These are phyloP conservation scores for Centrapalus pauciflorus DNA, from an alignment of 129 eudicot species.

Conservation along the genomic window DNA sequence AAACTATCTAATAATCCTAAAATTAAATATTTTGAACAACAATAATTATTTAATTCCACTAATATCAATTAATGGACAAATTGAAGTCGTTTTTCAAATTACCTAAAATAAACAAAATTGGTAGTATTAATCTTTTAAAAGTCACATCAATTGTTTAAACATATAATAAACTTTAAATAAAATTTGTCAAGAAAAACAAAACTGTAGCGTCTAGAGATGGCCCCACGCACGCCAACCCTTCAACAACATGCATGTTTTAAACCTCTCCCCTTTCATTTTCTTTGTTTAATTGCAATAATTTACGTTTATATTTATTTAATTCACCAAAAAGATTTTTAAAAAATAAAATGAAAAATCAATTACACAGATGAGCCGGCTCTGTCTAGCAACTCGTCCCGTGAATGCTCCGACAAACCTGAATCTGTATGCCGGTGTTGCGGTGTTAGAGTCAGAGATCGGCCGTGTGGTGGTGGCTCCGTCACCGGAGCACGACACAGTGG, in stretches of 20 bases:
- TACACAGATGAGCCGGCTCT: slow-evolving; percentile 1
- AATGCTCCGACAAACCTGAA: slow-evolving; percentile 10
- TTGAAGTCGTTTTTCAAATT: no score
- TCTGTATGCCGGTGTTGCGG: slow-evolving; percentile 10
- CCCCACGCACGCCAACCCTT: slow-evolving; percentile 18
- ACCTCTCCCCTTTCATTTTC: not conserved
- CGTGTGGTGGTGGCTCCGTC: slow-evolving; percentile 14
- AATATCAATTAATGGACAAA: no score
- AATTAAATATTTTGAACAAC: no score
- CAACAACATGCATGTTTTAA: not conserved
- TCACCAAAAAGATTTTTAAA: not conserved
- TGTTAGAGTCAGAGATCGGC: not conserved
- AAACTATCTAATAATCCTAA: no score
- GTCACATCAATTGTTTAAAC: no score
- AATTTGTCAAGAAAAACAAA: not conserved
- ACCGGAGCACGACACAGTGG: slow-evolving; percentile 70
- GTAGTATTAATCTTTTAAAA: not conserved
- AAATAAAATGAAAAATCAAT: not conserved
- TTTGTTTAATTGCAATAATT: not conserved
- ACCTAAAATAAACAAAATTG: not conserved
- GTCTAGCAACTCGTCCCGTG: slow-evolving; percentile 24
- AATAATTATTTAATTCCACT: no score
- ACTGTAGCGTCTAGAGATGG: not conserved
- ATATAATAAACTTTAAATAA: not conserved
- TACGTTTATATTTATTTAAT: not conserved